Evolutionary conservation across 106 monocot species (phyloP), one percentile per base, ranked within the genome.

Genomic region (Dendrobium nobile): DNA sequence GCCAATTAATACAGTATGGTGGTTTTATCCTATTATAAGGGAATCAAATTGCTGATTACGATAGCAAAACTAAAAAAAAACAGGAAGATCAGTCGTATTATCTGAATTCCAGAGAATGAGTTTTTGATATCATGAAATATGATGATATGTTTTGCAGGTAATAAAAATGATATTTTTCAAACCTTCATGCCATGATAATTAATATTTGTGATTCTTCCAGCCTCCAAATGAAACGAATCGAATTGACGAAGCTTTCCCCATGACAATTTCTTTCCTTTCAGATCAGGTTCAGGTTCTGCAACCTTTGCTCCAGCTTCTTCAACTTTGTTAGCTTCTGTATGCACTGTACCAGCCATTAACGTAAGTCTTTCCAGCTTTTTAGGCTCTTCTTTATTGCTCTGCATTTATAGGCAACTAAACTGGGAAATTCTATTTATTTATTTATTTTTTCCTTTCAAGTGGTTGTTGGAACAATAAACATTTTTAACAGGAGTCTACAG

Each of bases 221-320:
- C 76, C 26, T 76, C 76, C 47, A 76, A 27, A 15, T 15, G 7
- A 15, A 76, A 48, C 0, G 76, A 76, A 24, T 76, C 76, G 48
- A 76, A 11, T 10, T 9, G 20, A 7, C 26, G 47, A 48, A 76
- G 76, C 76, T 76, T 76, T 28, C 76, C 76, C 76, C 76, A 76
- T 4, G 76, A 76, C 0, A 27, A 11, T 24, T 76, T 76, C 48
- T 41, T 76, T 26, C 76, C 76, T 0, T 48, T 47, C 41, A 48
- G 45, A 24, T 47, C 76, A 26, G 74, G 4, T n/a, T 9, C 74
- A 20, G 41, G 19, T 74, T 74, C 74, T 43, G 41, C 43, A 41
- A 42, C 18, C 5, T 42, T 20, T 43, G 8, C 74, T 40, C 41
- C 40, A 17, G 41, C 19, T 43, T 74, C 43, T 7, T 74, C 74